phyloP scores from a whole-genome alignment of 2,329 filamentous ascomycete species.

The Colletotrichum echinochloae region DNA sequence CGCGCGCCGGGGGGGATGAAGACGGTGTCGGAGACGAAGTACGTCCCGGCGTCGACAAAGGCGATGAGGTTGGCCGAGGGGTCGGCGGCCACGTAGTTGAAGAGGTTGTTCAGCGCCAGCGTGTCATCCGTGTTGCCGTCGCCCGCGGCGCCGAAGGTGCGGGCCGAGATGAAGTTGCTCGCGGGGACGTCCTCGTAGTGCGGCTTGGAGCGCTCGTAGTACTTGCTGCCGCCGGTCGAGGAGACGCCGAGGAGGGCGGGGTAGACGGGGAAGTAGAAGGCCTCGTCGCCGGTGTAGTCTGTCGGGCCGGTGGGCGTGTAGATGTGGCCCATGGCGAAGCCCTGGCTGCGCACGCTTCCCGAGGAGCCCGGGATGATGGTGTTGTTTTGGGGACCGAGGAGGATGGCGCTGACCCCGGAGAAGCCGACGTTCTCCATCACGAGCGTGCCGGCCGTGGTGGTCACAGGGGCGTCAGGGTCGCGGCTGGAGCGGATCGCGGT shows the following conservation, averaged over 20 bases:
- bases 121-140: constrained; percentile 84
- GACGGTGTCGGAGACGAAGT: constrained; percentile 68
- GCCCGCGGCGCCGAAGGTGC: constrained; percentile 75
- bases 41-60: constrained; percentile 72
- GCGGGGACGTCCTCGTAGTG: constrained; percentile 73
- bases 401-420: constrained; percentile 51
- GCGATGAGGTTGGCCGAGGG: constrained; percentile 61
- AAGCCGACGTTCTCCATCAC: constrained; percentile 63
- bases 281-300: constrained; percentile 61
- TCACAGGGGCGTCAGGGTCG: constrained; percentile 46
- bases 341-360: constrained; percentile 65
- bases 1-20: constrained; percentile 61
- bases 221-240: constrained; percentile 54
- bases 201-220: constrained; percentile 82
- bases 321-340: constrained; percentile 65
- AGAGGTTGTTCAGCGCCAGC: constrained; percentile 72
- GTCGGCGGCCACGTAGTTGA: constrained; percentile 64
- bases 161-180: constrained; percentile 75
- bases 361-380: constrained; percentile 68
- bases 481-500: constrained; percentile 76
- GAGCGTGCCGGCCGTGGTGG: constrained; percentile 57
- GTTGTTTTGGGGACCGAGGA: constrained; percentile 55
- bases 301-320: constrained; percentile 64
- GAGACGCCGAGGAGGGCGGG: constrained; percentile 59
- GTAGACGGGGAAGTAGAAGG: constrained; percentile 61